Percentiles rank a stretch among this genome's conserved stretches.
These are phyloP conservation scores for Hyphodiscus hymeniophilus DNA, from an alignment of 495 filamentous ascomycete species.

Conservation along the genomic window DNA sequence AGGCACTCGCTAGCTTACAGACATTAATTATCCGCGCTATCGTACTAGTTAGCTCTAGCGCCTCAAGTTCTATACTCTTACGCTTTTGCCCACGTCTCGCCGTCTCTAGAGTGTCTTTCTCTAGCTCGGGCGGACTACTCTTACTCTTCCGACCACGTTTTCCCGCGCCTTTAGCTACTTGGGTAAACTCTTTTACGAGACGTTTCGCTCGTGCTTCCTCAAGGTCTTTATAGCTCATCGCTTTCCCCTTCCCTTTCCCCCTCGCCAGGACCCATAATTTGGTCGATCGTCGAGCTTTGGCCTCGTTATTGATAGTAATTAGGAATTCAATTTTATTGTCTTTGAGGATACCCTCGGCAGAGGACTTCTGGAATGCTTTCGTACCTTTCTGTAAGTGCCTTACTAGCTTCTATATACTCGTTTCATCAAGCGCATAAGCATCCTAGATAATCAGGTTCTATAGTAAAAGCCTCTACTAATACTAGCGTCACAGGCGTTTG, in stretches of 20 bases:
- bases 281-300: constrained; percentile 23
- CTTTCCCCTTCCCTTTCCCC: constrained; percentile 23
- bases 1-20: constrained; percentile 6
- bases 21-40: constrained; percentile 6
- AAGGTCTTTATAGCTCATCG: constrained; percentile 32
- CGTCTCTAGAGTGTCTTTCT: constrained; percentile 16
- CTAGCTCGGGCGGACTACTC: constrained; percentile 10
- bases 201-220: constrained; percentile 28
- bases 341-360: constrained; percentile 1
- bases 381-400: constrained; percentile 21
- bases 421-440: constrained; percentile 21
- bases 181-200: constrained; percentile 19
- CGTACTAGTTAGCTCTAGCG: constrained; percentile 3
- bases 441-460: constrained; percentile 25
- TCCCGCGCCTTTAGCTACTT: constrained; percentile 15
- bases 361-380: constrained; percentile 16
- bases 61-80: constrained; percentile 16
- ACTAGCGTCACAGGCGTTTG: background rate
- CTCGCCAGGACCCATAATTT: constrained; percentile 13
- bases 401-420: constrained; percentile 22
- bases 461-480: constrained; percentile 15
- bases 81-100: constrained; percentile 20
- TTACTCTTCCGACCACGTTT: constrained; percentile 4
- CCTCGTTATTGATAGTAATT: constrained; percentile 22
- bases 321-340: constrained; percentile 6